phyloP scores from a whole-genome alignment of 2,329 filamentous ascomycete genomes.

The Pseudogymnoascus sp. region DNA sequence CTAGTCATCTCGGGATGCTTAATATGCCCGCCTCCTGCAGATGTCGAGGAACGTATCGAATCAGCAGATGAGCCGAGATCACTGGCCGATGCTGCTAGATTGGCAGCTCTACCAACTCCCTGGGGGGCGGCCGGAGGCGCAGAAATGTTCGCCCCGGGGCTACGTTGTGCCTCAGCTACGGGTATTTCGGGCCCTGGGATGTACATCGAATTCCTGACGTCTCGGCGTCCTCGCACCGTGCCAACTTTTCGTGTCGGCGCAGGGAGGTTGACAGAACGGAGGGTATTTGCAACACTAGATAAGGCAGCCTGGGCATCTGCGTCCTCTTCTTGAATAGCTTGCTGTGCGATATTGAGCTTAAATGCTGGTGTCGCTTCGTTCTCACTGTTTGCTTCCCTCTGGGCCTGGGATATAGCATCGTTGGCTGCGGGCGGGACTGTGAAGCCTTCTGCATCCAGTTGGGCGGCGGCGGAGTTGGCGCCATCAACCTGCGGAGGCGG shows the following conservation, averaged over 20 bases:
- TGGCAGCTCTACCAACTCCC: background rate
- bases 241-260: constrained; percentile 62
- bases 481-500: constrained; percentile 32
- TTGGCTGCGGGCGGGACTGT: constrained; percentile 58
- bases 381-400: constrained; percentile 52
- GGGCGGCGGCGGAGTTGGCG: constrained; percentile 12
- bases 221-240: constrained; percentile 78
- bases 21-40: constrained; percentile 58
- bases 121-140: constrained; percentile 21
- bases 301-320: constrained; percentile 67
- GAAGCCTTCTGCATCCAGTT: constrained; percentile 68
- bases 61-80: constrained; percentile 15
- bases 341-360: constrained; percentile 72
- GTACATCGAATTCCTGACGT: constrained; percentile 87
- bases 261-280: constrained; percentile 51
- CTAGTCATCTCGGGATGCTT: constrained; percentile 75
- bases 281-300: constrained; percentile 65
- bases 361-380: constrained; percentile 58
- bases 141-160: constrained; percentile 14
- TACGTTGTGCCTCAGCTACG: background rate
- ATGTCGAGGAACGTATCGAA: constrained; percentile 78
- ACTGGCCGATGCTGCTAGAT: constrained; percentile 14
- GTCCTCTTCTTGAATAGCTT: constrained; percentile 70
- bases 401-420: constrained; percentile 62
- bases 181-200: constrained; percentile 43